Base-by-base conservation (phyloP, 306 rosid species). In the Cicer cuneatum region DNA sequence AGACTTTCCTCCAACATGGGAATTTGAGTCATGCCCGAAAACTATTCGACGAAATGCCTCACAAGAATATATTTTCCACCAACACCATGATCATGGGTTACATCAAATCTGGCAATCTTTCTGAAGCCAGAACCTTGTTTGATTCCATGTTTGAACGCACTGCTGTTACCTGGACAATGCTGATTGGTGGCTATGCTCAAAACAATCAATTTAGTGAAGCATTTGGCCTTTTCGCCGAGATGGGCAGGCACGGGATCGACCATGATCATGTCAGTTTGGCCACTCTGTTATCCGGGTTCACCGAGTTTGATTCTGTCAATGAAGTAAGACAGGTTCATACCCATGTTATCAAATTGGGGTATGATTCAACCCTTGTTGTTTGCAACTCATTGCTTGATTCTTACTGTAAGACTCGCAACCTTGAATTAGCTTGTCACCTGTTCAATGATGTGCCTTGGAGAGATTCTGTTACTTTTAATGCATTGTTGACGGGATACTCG, bases 321-420 rank as follows among this genome's bases (percentile, higher is more conserved):
- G 88, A 90, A 79, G 82, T 90, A 6, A 57, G 56, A 53, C 97
- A 94, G 74, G 83, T 89, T 79, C 98, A 94, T 59, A 73, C 79
- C 61, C 89, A 78, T 54, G 74, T 89, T 58, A 45, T 89, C 40
- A 94, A 89, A 47, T 70, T 76, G 70, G 97, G 97, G 80, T 79
- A 78, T 49, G 84, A 81, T 72, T 86, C 85, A 11, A 75, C 84
- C 54, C 87, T 88, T 51, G 78, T 83, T 83, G 97, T 91, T 78
- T 88, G 87, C 88, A 94, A 94, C 81, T 88, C 97, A 16, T 83
- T 94, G 87, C 75, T 94, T 46, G 97, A 90, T 78, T 84, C 92
- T 41, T 91, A 94, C 71, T 88, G 96, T 83, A 94, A 94, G 85
- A 82, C 87, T 9, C 70, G 51, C 40, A 72, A 71, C 37, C 80